These are phyloP conservation scores for Leccinum griseonigrum DNA, from an alignment of 1,284 basidiomycete genomes.

Conservation along the genomic window DNA sequence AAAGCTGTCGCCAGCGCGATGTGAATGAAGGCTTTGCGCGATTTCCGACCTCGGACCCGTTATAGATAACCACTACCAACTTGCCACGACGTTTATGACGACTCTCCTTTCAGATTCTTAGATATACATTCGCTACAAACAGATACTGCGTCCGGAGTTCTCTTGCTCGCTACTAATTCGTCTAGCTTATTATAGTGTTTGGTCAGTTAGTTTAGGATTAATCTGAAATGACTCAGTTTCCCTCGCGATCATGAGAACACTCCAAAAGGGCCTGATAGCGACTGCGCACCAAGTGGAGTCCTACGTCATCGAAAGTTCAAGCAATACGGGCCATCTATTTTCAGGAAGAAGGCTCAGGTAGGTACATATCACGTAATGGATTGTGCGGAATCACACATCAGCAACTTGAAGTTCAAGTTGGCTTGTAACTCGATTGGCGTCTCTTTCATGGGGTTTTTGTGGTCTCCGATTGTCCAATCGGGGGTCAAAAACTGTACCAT, in stretches of 20 bases:
- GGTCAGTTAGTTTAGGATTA: conserved; percentile 4
- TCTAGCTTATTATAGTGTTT: conserved; percentile 7
- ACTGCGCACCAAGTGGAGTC: neutral
- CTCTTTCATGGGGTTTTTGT: no score
- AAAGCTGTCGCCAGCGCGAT: conserved; percentile 35
- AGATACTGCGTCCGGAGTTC: conserved; percentile 4
- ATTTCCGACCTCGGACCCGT: neutral
- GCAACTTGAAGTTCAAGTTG: neutral
- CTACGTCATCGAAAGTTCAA: neutral
- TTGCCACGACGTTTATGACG: conserved; percentile 10
- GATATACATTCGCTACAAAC: conserved; percentile 9
- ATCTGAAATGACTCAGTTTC: conserved; percentile 10
- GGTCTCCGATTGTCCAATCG: no score
- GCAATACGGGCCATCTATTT: neutral
- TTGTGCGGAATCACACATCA: neutral
- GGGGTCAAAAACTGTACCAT: no score
- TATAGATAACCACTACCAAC: conserved; percentile 3
- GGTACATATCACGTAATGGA: neutral
- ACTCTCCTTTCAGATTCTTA: conserved; percentile 16
- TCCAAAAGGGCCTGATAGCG: neutral
- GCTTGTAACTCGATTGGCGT: no score
- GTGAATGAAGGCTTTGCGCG: conserved; percentile 12
- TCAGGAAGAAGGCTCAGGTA: neutral
- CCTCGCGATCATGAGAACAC: neutral
- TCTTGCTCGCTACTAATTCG: conserved; percentile 16